phyloP scores from a whole-genome alignment of 1,284 basidiomycete genomes.

The Tetrapyrgos nigripes region DNA sequence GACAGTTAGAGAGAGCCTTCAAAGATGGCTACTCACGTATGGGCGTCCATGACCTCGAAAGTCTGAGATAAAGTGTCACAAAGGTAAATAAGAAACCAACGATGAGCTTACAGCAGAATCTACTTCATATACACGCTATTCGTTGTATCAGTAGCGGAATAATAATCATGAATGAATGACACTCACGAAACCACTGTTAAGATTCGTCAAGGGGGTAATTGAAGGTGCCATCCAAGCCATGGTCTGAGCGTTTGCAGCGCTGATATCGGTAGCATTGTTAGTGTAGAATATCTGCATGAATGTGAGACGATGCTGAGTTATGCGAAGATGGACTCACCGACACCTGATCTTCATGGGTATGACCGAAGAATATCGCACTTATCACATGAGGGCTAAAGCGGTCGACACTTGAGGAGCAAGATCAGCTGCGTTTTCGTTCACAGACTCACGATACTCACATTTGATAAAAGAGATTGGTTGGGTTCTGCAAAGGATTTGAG shows the following conservation, averaged over 20 bases:
- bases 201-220: slow-evolving; percentile 73
- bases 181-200: slow-evolving; percentile 74
- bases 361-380: slow-evolving; percentile 81
- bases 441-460: slow-evolving; percentile 54
- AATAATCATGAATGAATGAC: neutral
- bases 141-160: neutral
- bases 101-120: slow-evolving; percentile 64
- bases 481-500: slow-evolving; percentile 61
- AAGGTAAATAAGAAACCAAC: neutral
- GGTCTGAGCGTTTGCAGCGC: slow-evolving; percentile 60
- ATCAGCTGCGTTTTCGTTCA: slow-evolving; percentile 4
- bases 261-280: slow-evolving; percentile 73
- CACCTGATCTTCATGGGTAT: slow-evolving; percentile 83
- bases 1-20: neutral
- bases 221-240: slow-evolving; percentile 76
- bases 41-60: slow-evolving; percentile 76
- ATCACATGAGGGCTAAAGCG: slow-evolving; percentile 83
- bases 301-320: neutral
- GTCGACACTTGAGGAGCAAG: slow-evolving; percentile 63
- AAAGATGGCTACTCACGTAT: slow-evolving; percentile 58
- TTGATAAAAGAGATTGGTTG: slow-evolving; percentile 75
- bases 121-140: slow-evolving; percentile 72
- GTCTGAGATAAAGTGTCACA: slow-evolving; percentile 49
- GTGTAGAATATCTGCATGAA: slow-evolving; percentile 69
- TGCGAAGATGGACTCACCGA: slow-evolving; percentile 49